A percentile compares a stretch with the other conserved stretches of the same genome.
Conservation (phyloP, 805 yeast genomes). For the Millerozyma acaciae region DNA sequence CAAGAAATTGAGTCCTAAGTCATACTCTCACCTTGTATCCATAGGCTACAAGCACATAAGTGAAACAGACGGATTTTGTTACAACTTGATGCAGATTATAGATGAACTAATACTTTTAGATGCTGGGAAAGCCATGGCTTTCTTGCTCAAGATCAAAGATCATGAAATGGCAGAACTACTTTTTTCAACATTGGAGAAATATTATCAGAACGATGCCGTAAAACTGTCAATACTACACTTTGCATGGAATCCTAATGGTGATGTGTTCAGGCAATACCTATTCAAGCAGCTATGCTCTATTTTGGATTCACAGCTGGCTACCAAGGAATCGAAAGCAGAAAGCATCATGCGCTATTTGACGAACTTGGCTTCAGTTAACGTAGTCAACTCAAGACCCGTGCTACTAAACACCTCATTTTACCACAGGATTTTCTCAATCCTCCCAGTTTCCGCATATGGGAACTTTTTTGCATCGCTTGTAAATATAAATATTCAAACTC, state of each 20-base stretch:
- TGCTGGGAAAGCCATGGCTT: conserved; percentile 19
- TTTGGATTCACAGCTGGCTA: conserved; percentile 9
- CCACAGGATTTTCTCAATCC: conserved; percentile 13
- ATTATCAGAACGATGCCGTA: conserved; percentile 18
- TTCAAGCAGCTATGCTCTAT: conserved; percentile 15
- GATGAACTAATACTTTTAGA: conserved; percentile 25
- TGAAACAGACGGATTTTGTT: conserved; percentile 28
- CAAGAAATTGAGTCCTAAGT: conserved; percentile 15
- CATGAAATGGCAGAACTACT: conserved; percentile 14
- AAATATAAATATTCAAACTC: conserved; percentile 29
- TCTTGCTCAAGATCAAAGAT: conserved; percentile 19
- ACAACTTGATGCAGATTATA: conserved; percentile 25
- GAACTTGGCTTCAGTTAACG: conserved; percentile 20
- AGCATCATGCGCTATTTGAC: conserved; percentile 24
- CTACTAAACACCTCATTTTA: conserved; percentile 14
- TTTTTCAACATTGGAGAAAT: conserved; percentile 11
- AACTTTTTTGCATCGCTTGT: conserved; percentile 29
- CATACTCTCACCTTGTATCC: conserved; percentile 22
- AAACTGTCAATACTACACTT: conserved; percentile 24
- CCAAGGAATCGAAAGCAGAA: conserved; percentile 11
- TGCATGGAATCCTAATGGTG: conserved; percentile 20
- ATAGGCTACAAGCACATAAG: conserved; percentile 20
- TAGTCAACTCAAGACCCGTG: conserved; percentile 20
- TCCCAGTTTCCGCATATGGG: conserved; percentile 14
- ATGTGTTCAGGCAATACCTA: conserved; percentile 13